Evolutionary conservation across 805 yeast species (phyloP), one percentile per base, ranked within the genome.

Genomic region (Wickerhamomyces rabaulensis): DNA sequence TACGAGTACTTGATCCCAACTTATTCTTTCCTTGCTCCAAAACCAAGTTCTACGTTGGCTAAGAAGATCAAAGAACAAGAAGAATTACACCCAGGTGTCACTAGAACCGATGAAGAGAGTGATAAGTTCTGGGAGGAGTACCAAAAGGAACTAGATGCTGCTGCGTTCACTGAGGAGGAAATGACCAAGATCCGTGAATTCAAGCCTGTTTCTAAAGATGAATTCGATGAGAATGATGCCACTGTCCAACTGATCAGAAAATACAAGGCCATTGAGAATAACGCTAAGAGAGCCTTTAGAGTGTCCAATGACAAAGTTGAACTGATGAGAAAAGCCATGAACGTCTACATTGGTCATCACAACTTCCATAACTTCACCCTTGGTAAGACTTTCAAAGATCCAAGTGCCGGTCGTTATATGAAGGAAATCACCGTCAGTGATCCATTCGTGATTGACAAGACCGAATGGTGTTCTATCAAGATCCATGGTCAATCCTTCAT

Each of bases 401-500:
- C 95, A 17, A 84, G 95, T 52, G 85, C 97, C 3, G 73, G 76
- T 43, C 75, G 99, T 58, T 87, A 71, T 63, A 91, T 94, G 89
- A 87, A 87, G 58, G 69, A 78, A 17, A 75, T 92, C 42, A 74
- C 77, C 1, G 96, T 89, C 0, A 78, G 90, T 16, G 95, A 87
- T 2, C 98, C 98, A 2, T 87, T 89, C 64, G 84, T 89, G 43
- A 91, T 92, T 54, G 87, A 91, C 60, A 90, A 87, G 41, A 90
- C 97, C 7, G 98, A 94, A 63, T 94, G 99, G 99, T 77, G 88
- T 2, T 87, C 96, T 2, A 84, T 94, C 60, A 91, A 92, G 70
- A 88, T 94, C 54, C 99, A 94, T 65, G 99, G 99, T 8, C 99
- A 94, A 69, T 88, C 97, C 4, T 94, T 94, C 67, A 94, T 94